These are phyloP conservation scores for Microdochium paspali DNA, from an alignment of 2,329 filamentous ascomycete species.

Conservation along the genomic window DNA sequence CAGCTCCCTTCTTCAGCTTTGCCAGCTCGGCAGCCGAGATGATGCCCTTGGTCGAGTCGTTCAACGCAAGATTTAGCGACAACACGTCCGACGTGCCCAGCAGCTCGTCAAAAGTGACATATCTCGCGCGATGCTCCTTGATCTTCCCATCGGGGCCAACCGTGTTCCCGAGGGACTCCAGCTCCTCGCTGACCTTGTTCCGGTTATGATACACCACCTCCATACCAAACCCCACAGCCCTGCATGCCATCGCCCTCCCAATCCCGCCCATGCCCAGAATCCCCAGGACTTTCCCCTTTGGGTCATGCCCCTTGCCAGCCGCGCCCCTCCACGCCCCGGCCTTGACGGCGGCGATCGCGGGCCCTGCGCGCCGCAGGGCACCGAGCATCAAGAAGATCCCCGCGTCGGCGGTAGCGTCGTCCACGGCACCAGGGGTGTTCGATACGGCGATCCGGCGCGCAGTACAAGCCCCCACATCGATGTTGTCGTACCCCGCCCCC, in stretches of 20 bases:
- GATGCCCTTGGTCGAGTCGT: conserved; percentile 39
- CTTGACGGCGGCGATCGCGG: conserved; percentile 32
- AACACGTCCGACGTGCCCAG: conserved; percentile 43
- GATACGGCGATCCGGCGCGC: conserved; percentile 16
- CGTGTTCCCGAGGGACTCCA: conserved; percentile 17
- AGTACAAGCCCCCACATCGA: conserved; percentile 44
- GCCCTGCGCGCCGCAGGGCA: conserved; percentile 37
- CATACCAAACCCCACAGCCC: conserved; percentile 46
- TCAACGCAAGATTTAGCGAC: conserved; percentile 41
- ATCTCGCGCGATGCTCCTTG: conserved; percentile 26
- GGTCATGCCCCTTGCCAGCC: conserved; percentile 35
- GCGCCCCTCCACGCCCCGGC: conserved; percentile 32
- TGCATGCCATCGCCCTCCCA: conserved; percentile 35
- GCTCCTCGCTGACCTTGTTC: conserved; percentile 21
- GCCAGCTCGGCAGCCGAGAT: conserved; percentile 39
- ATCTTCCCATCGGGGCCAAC: neutral
- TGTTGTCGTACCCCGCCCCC: conserved; percentile 51
- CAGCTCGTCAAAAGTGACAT: conserved; percentile 46
- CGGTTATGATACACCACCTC: conserved; percentile 50
- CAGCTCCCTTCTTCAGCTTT: conserved; percentile 43
- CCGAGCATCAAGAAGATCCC: conserved; percentile 41
- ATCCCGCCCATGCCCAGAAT: conserved; percentile 54
- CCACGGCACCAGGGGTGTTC: conserved; percentile 22
- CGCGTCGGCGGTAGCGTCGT: conserved; percentile 39
- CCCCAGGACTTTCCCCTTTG: conserved; percentile 40